These are phyloP conservation scores for Debaryomyces robertsiae DNA, from an alignment of 1,139 yeast species.

Conservation along the genomic window DNA sequence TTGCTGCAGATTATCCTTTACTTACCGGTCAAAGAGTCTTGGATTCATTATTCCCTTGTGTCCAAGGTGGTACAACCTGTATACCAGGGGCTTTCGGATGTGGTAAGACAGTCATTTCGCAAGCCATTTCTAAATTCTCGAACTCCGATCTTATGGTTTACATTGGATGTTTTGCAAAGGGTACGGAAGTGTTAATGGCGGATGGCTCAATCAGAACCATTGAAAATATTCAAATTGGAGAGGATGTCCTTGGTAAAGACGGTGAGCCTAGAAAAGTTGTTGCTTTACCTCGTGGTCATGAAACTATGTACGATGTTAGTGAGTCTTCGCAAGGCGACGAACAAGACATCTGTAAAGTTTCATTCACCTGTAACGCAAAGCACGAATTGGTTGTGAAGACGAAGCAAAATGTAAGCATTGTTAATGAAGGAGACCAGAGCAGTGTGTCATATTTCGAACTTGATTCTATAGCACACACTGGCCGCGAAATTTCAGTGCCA, in stretches of 20 bases:
- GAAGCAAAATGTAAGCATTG: constrained; percentile 21
- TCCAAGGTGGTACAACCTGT: constrained; percentile 99
- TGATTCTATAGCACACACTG: constrained; percentile 9
- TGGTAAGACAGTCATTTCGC: constrained; percentile 98
- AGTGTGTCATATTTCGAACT: constrained; percentile 23
- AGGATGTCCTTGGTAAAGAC: constrained; percentile 45
- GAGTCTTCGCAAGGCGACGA: constrained; percentile 22
- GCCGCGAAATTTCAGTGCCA: constrained; percentile 17
- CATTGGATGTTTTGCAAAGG: constrained; percentile 64
- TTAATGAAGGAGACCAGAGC: constrained; percentile 16
- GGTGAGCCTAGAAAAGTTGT: constrained; percentile 43
- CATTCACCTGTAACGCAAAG: constrained; percentile 33
- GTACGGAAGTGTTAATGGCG: constrained; percentile 45
- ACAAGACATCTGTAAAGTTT: constrained; percentile 20
- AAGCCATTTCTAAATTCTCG: constrained; percentile 93
- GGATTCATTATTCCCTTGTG: constrained; percentile 97
- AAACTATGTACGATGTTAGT: constrained; percentile 37
- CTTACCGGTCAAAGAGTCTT: constrained; percentile 98
- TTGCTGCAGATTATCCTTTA: constrained; percentile 90
- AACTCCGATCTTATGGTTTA: constrained; percentile 95
- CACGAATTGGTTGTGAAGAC: constrained; percentile 34
- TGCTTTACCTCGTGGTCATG: constrained; percentile 43
- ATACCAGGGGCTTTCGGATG: constrained; percentile 99
- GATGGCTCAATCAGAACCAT: constrained; percentile 36
- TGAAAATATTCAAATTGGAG: constrained; percentile 39